These are phyloP conservation scores for Candolleomyces aberdarensis DNA, from an alignment of 768 basidiomycete species.

Conservation along the genomic window DNA sequence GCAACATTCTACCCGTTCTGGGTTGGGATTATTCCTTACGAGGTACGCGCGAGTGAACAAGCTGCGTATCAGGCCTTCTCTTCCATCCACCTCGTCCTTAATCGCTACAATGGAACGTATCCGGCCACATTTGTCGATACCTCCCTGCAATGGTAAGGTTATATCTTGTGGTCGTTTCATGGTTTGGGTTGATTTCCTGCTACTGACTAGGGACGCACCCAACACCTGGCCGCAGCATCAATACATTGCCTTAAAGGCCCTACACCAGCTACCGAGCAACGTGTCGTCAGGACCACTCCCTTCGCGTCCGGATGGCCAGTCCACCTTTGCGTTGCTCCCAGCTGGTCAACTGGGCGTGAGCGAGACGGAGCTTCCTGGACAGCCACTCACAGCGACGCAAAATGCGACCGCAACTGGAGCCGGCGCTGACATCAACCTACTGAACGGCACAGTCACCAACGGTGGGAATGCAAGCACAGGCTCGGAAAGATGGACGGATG, in stretches of 20 bases:
- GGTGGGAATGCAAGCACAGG: slow-evolving; percentile 54
- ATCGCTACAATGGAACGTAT: slow-evolving; percentile 84
- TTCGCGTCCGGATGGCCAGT: slow-evolving; percentile 43
- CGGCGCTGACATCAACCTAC: slow-evolving; percentile 56
- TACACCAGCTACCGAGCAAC: slow-evolving; percentile 71
- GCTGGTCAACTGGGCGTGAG: slow-evolving; percentile 74
- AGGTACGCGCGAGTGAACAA: slow-evolving; percentile 51
- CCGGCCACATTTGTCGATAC: slow-evolving; percentile 76
- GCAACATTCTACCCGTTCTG: slow-evolving; percentile 86
- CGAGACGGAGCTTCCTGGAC: slow-evolving; percentile 70
- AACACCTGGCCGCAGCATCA: slow-evolving; percentile 88
- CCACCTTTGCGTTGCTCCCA: slow-evolving; percentile 69
- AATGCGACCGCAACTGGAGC: slow-evolving; percentile 54
- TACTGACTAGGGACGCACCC: slow-evolving; percentile 65
- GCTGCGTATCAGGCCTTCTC: slow-evolving; percentile 74
- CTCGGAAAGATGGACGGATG: slow-evolving; percentile 64
- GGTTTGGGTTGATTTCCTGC: background rate
- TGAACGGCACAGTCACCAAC: slow-evolving; percentile 56
- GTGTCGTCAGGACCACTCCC: slow-evolving; percentile 59
- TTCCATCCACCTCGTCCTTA: slow-evolving; percentile 72
- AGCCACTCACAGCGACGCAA: slow-evolving; percentile 42
- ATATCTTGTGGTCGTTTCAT: background rate
- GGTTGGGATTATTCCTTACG: slow-evolving; percentile 79
- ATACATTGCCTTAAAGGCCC: slow-evolving; percentile 75
- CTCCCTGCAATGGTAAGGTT: slow-evolving; percentile 73